Conservation (phyloP, 805 yeast species). For the Isabelozyma heimii region DNA sequence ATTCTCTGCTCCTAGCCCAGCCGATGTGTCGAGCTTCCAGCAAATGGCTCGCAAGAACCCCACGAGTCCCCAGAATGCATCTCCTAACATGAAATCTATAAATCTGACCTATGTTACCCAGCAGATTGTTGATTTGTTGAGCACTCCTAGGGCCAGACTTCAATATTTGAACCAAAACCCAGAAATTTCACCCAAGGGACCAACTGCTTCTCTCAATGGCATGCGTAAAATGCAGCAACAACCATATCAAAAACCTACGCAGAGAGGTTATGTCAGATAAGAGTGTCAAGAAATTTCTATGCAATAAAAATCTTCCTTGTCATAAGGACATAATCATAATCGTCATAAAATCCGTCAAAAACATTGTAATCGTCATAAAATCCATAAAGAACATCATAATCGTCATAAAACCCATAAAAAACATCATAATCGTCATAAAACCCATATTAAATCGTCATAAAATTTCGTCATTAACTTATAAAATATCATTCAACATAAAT, state of each 20-base stretch:
- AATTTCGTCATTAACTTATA: too few species aligned
- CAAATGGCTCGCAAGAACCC: neutral
- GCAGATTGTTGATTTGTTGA: neutral
- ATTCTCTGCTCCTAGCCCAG: neutral
- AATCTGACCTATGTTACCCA: neutral
- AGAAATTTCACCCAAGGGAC: conserved; percentile 10
- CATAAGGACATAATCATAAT: too few species aligned
- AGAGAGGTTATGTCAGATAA: neutral
- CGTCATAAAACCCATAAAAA: too few species aligned
- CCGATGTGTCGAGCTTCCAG: neutral
- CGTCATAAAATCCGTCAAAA: too few species aligned
- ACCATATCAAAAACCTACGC: neutral
- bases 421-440: too few species aligned
- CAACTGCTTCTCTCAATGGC: conserved; percentile 1
- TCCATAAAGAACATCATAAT: too few species aligned
- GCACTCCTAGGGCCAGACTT: conserved; percentile 12
- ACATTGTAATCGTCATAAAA: too few species aligned
- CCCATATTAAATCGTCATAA: too few species aligned
- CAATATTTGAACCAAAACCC: conserved; percentile 8
- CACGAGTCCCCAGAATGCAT: neutral
- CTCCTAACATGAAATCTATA: conserved; percentile 1
- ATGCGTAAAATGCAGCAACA: neutral
- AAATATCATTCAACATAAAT: too few species aligned
- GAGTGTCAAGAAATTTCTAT: neutral
- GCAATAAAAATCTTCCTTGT: neutral